Percentiles rank a stretch among this genome's conserved stretches.
Conservation (phyloP, 495 filamentous ascomycete genomes). For the Penicillium samsonianum region DNA sequence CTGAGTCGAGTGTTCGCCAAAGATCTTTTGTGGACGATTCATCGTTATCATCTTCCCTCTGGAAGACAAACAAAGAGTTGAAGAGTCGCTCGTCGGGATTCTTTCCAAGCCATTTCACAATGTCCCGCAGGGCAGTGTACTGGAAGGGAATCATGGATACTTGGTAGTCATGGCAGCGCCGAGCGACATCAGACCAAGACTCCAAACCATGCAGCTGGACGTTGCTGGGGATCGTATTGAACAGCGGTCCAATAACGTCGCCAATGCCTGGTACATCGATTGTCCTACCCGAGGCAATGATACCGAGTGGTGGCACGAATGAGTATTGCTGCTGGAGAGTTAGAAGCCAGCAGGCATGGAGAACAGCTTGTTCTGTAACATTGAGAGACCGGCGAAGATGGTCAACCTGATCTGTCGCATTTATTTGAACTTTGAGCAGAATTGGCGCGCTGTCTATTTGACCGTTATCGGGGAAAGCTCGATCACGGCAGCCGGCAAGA, state of each 20-base stretch:
- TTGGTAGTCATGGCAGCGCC: slow-evolving; percentile 40
- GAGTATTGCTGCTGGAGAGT: slow-evolving; percentile 41
- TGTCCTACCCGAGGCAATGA: slow-evolving; percentile 48
- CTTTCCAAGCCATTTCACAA: slow-evolving; percentile 45
- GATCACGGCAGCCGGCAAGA: slow-evolving; percentile 44
- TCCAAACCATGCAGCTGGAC: slow-evolving; percentile 39
- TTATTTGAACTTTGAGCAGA: slow-evolving; percentile 21
- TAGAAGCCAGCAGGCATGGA: slow-evolving; percentile 41
- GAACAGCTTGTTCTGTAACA: slow-evolving; percentile 45
- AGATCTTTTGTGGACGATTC: slow-evolving; percentile 33
- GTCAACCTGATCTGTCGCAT: slow-evolving; percentile 21
- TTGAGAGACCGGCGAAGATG: slow-evolving; percentile 32
- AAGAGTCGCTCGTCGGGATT: slow-evolving; percentile 44
- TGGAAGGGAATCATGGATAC: slow-evolving; percentile 47
- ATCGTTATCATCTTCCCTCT: slow-evolving; percentile 41
- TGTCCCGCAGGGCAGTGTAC: slow-evolving; percentile 46
- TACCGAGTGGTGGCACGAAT: slow-evolving; percentile 34
- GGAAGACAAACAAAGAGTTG: slow-evolving; percentile 62
- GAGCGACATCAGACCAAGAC: slow-evolving; percentile 39
- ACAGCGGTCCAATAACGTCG: slow-evolving; percentile 77
- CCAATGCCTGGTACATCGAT: slow-evolving; percentile 59
- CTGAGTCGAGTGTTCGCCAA: slow-evolving; percentile 57
- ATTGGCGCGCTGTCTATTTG: slow-evolving; percentile 11
- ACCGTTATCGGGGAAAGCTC: slow-evolving; percentile 23
- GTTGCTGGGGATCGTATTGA: slow-evolving; percentile 84